Conservation (phyloP, 1,284 basidiomycete species). For the Ceratobasidium sp. region DNA sequence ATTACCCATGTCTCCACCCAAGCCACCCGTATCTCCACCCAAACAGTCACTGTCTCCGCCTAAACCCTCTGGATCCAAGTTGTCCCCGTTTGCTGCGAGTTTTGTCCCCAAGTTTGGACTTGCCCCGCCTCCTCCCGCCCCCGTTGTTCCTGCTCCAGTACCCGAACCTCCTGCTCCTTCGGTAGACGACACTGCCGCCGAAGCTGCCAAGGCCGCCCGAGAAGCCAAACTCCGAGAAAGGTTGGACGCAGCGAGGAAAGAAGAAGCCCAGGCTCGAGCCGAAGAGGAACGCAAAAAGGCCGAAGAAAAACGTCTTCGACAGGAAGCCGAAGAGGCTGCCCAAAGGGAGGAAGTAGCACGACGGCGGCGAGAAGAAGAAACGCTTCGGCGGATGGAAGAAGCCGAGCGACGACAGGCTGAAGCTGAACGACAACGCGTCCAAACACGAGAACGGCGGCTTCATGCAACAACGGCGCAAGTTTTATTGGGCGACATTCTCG, state of each 20-base stretch:
- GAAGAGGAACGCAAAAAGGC: conserved; percentile 16
- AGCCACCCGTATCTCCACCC: no score
- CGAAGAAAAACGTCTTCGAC: not conserved
- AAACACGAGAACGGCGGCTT: not conserved
- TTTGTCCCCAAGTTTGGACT: conserved; percentile 27
- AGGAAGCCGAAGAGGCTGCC: not conserved
- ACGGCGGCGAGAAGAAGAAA: conserved; percentile 7
- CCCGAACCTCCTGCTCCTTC: not conserved
- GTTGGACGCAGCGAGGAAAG: conserved; percentile 13
- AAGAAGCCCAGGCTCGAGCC: conserved; percentile 10
- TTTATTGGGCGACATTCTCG: conserved; percentile 22
- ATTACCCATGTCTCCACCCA: no score
- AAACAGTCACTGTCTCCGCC: no score
- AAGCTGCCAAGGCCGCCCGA: conserved; percentile 25
- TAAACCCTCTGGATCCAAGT: conserved; percentile 1
- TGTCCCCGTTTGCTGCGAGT: conserved; percentile 21
- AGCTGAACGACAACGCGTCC: conserved; percentile 6
- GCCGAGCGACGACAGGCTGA: conserved; percentile 5
- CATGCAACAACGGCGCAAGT: conserved; percentile 20
- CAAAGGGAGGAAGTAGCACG: not conserved
- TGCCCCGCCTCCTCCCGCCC: not conserved
- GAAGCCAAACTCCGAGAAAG: conserved; percentile 26
- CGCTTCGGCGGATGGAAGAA: conserved; percentile 5
- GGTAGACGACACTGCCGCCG: not conserved
- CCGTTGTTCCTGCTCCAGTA: not conserved